Base-by-base conservation (phyloP, 345 rosid species). In the Populus euphratica region DNA sequence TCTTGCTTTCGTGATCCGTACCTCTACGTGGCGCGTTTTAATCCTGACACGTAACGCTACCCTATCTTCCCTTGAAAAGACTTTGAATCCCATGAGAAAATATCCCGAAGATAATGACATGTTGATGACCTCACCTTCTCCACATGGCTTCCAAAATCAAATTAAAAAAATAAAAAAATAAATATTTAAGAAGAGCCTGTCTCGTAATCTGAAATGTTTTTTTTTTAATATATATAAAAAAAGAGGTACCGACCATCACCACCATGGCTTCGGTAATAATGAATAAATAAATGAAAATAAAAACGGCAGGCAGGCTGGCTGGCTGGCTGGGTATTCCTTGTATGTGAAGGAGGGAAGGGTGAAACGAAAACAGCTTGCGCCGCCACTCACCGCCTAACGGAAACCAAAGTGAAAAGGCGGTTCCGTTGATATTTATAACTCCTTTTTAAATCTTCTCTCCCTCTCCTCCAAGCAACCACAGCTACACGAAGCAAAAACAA, bases 351-450 rank as follows among this genome's bases (percentile, higher is more conserved):
- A 23, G 23, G 75, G 78, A 78, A 41, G 12, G 44, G 44, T 41
- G 5, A 0, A 41, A 10, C 44, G 75, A 50, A 78, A 78, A 68
- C 82, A 9, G 69, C 5, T 70, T 72, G 85, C 79, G 85, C 80
- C 75, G 75, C 50, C 50, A 59, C 29, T 12, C 73, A 73, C 78
- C 79, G 78, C 79, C 81, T 7, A 38, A n/a, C 50, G 64, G 69
- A 77, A 43, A 52, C 38, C 5, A 2, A 17, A 0, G 25, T 13
- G 5, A 23, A 36, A 76, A 10, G 74, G 69, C 79, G 79, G 81
- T 74, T 43, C 68, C 39, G 25, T 75, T 50, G 5, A 35, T 23
- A 29, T 35, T 13, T 11, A 59, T 25, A 59, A 59, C 29, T 59
- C 61, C 9, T 8, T 54, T 54, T 54, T 20, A 54, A 54, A 54